Conservation (phyloP, 2,329 filamentous ascomycete genomes). For the Colletotrichum sidae region DNA sequence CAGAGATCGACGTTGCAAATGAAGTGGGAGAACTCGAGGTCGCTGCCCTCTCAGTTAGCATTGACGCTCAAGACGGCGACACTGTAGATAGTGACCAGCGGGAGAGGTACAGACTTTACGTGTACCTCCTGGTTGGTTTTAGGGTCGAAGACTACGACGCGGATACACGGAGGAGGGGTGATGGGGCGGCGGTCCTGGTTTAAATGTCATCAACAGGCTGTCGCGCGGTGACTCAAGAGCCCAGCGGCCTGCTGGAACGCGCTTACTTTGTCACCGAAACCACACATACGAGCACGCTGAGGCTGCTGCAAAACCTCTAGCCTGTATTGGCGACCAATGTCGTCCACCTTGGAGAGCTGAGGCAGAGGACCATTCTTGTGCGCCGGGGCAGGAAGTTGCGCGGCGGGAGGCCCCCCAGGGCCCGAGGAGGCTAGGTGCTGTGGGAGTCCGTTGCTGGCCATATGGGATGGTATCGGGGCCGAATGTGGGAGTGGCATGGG, state of each 20-base stretch:
- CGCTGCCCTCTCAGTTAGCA: constrained; percentile 57
- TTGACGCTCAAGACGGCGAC: not conserved
- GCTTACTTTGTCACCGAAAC: constrained; percentile 93
- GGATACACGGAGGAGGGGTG: constrained; percentile 92
- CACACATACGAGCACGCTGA: constrained; percentile 94
- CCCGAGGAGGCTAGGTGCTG: constrained; percentile 19
- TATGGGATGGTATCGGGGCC: constrained; percentile 30
- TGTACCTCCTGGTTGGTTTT: constrained; percentile 84
- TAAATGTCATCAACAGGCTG: not conserved
- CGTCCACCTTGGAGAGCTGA: constrained; percentile 23
- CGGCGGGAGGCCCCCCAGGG: not conserved
- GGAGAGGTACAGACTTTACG: constrained; percentile 74
- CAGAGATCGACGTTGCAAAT: constrained; percentile 76
- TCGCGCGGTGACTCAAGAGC: too few relatives aligned
- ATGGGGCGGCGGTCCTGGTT: constrained; percentile 90
- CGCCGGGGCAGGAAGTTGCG: constrained; percentile 1
- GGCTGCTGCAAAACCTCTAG: constrained; percentile 91
- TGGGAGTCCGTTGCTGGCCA: constrained; percentile 30
- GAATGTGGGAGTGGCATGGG: constrained; percentile 34
- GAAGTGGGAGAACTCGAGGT: constrained; percentile 64
- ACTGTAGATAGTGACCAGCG: not conserved
- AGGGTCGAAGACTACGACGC: constrained; percentile 81
- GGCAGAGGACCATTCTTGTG: constrained; percentile 7
- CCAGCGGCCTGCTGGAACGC: not conserved
- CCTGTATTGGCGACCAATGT: constrained; percentile 26